A percentile compares a stretch with the other conserved stretches of the same genome.
Conservation (phyloP, 2,329 filamentous ascomycete species). For the Exutisphaerella laricina region DNA sequence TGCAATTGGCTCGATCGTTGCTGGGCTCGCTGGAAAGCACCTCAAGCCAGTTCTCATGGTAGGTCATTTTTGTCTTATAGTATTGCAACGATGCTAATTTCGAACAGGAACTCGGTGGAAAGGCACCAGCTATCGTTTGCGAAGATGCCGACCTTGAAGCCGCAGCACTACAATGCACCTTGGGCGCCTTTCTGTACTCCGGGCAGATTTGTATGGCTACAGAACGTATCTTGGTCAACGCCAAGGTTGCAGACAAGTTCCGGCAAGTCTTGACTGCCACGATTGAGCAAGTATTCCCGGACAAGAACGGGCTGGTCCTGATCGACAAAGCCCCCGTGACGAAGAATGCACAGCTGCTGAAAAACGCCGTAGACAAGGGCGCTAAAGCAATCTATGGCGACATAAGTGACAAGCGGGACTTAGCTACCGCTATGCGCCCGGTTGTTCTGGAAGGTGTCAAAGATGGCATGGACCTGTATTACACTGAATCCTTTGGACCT, state of each 20-base stretch:
- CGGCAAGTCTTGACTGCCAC: conserved; percentile 43
- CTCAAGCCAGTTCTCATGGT: conserved; percentile 68
- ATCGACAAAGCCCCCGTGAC: conserved; percentile 42
- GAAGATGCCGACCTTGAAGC: conserved; percentile 69
- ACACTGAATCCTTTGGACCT: conserved; percentile 70
- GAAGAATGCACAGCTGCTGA: conserved; percentile 50
- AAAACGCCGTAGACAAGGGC: conserved; percentile 53
- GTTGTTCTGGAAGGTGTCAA: conserved; percentile 62
- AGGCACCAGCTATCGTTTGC: conserved; percentile 69
- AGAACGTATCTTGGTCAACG: conserved; percentile 47
- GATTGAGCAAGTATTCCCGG: conserved; percentile 43
- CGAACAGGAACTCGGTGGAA: conserved; percentile 64
- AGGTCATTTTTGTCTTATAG: too few relatives aligned
- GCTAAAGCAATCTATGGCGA: conserved; percentile 51
- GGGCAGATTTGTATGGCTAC: conserved; percentile 85
- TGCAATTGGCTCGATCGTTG: conserved; percentile 63
- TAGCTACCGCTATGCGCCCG: conserved; percentile 48
- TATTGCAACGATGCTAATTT: too few relatives aligned
- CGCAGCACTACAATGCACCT: conserved; percentile 61
- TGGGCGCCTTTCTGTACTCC: conserved; percentile 63
- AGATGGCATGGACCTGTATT: conserved; percentile 66
- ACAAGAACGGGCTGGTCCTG: conserved; percentile 36
- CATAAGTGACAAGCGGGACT: conserved; percentile 20
- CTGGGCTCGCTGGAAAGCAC: conserved; percentile 59
- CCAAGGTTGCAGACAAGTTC: conserved; percentile 55